Evolutionary conservation across 2,329 filamentous ascomycete genomes (phyloP).

Genomic region (Stagonosporopsis vannaccii): DNA sequence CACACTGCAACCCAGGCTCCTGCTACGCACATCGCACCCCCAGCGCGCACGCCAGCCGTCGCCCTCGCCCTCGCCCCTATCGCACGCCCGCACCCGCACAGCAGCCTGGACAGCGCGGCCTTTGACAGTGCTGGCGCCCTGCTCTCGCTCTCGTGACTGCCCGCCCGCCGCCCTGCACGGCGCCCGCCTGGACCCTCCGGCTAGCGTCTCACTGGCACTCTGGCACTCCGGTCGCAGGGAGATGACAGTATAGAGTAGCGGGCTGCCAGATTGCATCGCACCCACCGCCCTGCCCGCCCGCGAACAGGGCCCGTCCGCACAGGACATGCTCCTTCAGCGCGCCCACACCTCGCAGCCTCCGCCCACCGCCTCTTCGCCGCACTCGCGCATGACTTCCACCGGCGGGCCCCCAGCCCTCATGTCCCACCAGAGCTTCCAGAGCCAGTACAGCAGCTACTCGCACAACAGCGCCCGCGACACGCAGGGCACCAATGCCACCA

Average conservation of each 20-base stretch:
- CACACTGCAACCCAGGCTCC: conserved; percentile 1
- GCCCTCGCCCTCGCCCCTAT: neutral
- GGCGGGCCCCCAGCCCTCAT: conserved; percentile 50
- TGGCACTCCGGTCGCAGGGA: conserved; percentile 25
- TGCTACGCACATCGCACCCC: conserved; percentile 1
- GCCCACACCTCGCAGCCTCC: conserved; percentile 35
- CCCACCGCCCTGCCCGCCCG: neutral
- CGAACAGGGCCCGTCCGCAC: neutral
- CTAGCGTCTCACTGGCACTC: neutral
- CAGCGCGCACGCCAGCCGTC: neutral
- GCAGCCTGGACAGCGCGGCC: neutral
- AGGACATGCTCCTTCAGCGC: conserved; percentile 19
- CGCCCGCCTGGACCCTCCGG: conserved; percentile 1
- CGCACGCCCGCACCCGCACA: neutral
- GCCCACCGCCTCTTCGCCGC: conserved; percentile 28
- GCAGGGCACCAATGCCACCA: conserved; percentile 56
- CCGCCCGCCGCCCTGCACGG: neutral
- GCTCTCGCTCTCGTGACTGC: neutral
- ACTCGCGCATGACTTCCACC: conserved; percentile 46
- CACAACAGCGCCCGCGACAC: conserved; percentile 56
- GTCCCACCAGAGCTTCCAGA: conserved; percentile 56
- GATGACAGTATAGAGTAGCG: conserved; percentile 34
- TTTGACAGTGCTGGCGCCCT: neutral
- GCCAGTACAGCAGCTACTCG: conserved; percentile 57
- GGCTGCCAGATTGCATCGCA: neutral